Percentiles rank a stretch among this genome's conserved stretches.
Conservation (phyloP, 768 basidiomycete genomes). For the Russula earlei region DNA sequence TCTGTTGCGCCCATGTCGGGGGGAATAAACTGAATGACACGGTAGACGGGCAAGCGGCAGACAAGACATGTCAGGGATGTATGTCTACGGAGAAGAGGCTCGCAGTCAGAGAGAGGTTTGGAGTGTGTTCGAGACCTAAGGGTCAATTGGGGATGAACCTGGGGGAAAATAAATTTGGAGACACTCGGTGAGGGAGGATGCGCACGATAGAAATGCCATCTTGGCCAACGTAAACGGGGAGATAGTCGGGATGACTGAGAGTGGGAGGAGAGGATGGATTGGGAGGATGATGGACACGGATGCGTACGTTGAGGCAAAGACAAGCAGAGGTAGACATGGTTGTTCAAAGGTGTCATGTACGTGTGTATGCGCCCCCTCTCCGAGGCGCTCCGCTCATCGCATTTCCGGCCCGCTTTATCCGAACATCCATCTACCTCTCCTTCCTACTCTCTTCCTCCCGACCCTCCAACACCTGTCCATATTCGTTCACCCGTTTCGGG, state of each 20-base stretch:
- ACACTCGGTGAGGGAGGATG: slow-evolving; percentile 10
- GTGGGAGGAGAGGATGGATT: slow-evolving; percentile 13
- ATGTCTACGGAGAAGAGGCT: slow-evolving; percentile 35
- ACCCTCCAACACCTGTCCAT: slow-evolving; percentile 66
- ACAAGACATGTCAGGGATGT: slow-evolving; percentile 60
- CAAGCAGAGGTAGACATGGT: slow-evolving; percentile 41
- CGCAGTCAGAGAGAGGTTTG: slow-evolving; percentile 16
- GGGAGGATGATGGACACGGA: slow-evolving; percentile 30
- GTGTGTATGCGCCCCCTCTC: no score
- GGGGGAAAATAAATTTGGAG: background rate
- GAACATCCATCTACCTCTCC: slow-evolving; percentile 20
- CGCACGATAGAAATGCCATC: slow-evolving; percentile 59
- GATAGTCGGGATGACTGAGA: slow-evolving; percentile 34
- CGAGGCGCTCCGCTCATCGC: background rate
- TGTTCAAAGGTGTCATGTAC: no score
- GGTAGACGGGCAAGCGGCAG: slow-evolving; percentile 58
- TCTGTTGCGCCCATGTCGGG: slow-evolving; percentile 50
- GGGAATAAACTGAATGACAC: slow-evolving; percentile 52
- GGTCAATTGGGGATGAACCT: slow-evolving; percentile 66
- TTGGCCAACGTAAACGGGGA: slow-evolving; percentile 52
- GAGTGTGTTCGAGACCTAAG: slow-evolving; percentile 42
- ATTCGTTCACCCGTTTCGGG: slow-evolving; percentile 91
- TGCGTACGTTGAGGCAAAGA: slow-evolving; percentile 62
- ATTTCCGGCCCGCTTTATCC: background rate
- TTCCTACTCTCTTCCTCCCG: slow-evolving; percentile 23